Evolutionary conservation across 2,329 filamentous ascomycete genomes (phyloP), one percentile per base, ranked within the genome.

Genomic region (Moelleriella libera): DNA sequence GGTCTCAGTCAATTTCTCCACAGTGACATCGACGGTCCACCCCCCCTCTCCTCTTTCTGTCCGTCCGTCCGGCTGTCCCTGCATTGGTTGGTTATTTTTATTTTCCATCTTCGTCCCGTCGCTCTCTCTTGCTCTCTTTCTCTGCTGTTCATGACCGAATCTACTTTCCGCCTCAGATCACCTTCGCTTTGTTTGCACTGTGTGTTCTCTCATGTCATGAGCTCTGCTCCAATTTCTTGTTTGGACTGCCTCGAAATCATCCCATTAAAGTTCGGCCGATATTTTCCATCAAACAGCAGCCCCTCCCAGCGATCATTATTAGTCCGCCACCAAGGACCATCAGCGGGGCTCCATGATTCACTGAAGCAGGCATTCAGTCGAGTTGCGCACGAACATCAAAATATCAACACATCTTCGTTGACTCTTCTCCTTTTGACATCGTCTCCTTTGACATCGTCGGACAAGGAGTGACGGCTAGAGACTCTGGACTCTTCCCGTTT

Each of bases 311-410:
- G 28, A 30, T 30, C 42, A 11, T 44, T 28, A 44, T 44, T 44
- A 45, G 31, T 28, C 30, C 11, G 9, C 21, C 34, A 37, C 34
- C 34, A 37, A 37, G 34, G 34, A 37, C 34, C 12, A 8, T 12
- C 34, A 43, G 21, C 14, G 30, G 21, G 31, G n/a, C 41, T 5
- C 34, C 39, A 11, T 5, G 21, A 41, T 28, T 43, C 5, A 41
- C 29, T 48, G 49, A 48, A 50, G 49, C 49, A 45, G 49, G 49
- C 30, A 46, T 50, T 50, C 45, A 45, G 39, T 46, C 40, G 14
- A 28, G 11, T 37, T 46, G 29, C 43, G 39, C 32, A 34, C 21
- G 41, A 34, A 30, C 30, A 31, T 47, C 29, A 21, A 21, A 30
- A 21, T 21, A n/a, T 28, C 21, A 21, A 21, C 21, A 21, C 21